Base-by-base conservation (phyloP, 1,284 basidiomycete species). In the Limonomyces culmigenus region DNA sequence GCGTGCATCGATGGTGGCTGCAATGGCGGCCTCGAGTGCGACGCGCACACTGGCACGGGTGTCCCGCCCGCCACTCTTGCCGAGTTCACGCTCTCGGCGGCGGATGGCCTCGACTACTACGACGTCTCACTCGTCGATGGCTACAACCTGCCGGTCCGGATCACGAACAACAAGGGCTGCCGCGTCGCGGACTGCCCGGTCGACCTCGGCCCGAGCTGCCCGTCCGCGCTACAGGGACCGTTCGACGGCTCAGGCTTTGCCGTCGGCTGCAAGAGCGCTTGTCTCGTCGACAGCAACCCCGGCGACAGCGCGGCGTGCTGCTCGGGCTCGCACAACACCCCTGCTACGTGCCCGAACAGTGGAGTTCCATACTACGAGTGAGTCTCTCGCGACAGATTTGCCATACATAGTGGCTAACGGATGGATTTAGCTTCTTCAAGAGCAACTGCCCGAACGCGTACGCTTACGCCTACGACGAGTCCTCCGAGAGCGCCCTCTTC, bases 61-160 rank as follows among this genome's bases (percentile, higher is more conserved):
- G 65, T 73, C 5, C 70, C 73, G 19, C 74, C 74, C 36, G 71
- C 65, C 4, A 62, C 65, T n/a, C 53, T 74, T 17, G 71, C 70
- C 4, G 70, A 74, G 44, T 74, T 60, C 50, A 74, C 67, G 12
- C 52, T 76, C 34, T n/a, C n/a, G n/a, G n/a, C n/a, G n/a, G n/a
- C n/a, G n/a, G 59, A 54, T 3, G 52, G 51, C 38, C 23, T 21
- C 5, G 67, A 70, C 43, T 67, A 50, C 40, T 70, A 67, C 41
- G 68, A 70, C 44, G 58, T 68, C 13, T 67, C 64, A 18, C 55
- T 70, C 23, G 68, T 73, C 15, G 68, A 72, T 44, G 70, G 70
- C 8, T 36, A 62, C 50, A 74, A 77, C 50, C 47, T 77, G 5
- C 74, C 74, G 4, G 55, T 70, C 50, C 50, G 56, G 4, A 70